A percentile compares a stretch with the other conserved stretches of the same genome.
These are phyloP conservation scores for Tuctoria greenei DNA, from an alignment of 176 grass and related monocot genomes.

Conservation along the genomic window DNA sequence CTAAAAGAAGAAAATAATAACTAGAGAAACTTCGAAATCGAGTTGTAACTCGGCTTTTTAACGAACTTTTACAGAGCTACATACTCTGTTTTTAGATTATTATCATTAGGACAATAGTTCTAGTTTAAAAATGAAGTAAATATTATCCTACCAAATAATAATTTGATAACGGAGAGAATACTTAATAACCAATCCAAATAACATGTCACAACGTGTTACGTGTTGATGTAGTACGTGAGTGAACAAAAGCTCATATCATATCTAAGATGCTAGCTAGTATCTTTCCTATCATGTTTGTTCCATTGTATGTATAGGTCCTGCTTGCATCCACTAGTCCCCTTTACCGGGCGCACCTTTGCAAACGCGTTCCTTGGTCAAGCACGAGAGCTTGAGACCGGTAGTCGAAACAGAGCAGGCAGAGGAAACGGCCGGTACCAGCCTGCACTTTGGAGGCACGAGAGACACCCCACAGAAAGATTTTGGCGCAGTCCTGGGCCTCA, in stretches of 20 bases:
- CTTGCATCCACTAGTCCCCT: constrained; percentile 1
- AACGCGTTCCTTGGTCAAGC: neutral
- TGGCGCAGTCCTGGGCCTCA: neutral
- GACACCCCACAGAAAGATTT: neutral
- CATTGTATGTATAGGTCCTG: neutral
- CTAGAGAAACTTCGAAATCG: too few species aligned
- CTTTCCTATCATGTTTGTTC: neutral
- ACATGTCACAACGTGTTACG: too few species aligned
- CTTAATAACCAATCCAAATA: too few species aligned
- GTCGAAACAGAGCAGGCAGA: neutral
- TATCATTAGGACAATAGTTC: too few species aligned
- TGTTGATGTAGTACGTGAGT: too few species aligned
- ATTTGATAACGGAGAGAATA: too few species aligned
- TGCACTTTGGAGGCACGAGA: neutral
- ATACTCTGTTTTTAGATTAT: too few species aligned
- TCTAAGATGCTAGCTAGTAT: neutral
- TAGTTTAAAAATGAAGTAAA: too few species aligned
- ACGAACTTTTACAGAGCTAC: too few species aligned
- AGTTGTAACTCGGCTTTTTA: too few species aligned
- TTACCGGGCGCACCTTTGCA: constrained; percentile 6
- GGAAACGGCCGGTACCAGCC: neutral
- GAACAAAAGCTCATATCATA: neutral
- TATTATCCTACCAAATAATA: too few species aligned
- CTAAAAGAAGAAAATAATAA: too few species aligned
- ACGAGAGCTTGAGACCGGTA: neutral